Evolutionary conservation across 202 grass and related monocot species (phyloP), one percentile per base, ranked within the genome.

Genomic region (Brachypodium distachyon): DNA sequence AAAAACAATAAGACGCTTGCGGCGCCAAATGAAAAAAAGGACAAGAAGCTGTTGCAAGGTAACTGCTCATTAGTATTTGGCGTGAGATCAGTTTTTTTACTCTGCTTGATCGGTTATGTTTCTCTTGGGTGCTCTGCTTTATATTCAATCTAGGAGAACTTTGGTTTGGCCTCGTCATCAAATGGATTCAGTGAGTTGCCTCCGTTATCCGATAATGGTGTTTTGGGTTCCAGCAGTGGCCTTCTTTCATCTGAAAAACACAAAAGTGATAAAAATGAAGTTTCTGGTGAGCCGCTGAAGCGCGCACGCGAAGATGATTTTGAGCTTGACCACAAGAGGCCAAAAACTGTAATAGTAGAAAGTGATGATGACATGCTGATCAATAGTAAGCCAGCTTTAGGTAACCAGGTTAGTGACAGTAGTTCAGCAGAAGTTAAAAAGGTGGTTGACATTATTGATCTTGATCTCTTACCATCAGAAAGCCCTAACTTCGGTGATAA

Each of bases 331-430:
- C 49, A 88, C 55, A 95, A 95, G 80, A 90, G 73, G 50, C 74
- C 34, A 16, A 65, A 80, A 76, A 74, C 70, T 81, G 77, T 88
- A 42, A 75, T 85, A 66, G 87, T 75, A 72, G 92, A 93, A 63
- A 99, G 89, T 82, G 89, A 93, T 43, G 87, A 92, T 87, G 89
- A 98, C 44, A 60, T 85, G 69, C 67, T 56, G 26, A 77, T 47
- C 53, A 72, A 76, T 55, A 34, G 32, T 41, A 90, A 84, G 53
- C 39, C 32, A 61, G 28, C 18, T 75, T 46, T 72, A 59, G 72
- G 76, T 70, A 73, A 33, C 59, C 70, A 72, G 60, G 61, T 12
- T 36, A 77, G 42, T 64, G 61, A 46, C 62, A 28, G 52, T 67
- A 76, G 50, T 82, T 79, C 31, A 59, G 51, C 67, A 67, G 39